Conservation (phyloP, 176 grass and related monocot genomes). For the Musa beccarii region DNA sequence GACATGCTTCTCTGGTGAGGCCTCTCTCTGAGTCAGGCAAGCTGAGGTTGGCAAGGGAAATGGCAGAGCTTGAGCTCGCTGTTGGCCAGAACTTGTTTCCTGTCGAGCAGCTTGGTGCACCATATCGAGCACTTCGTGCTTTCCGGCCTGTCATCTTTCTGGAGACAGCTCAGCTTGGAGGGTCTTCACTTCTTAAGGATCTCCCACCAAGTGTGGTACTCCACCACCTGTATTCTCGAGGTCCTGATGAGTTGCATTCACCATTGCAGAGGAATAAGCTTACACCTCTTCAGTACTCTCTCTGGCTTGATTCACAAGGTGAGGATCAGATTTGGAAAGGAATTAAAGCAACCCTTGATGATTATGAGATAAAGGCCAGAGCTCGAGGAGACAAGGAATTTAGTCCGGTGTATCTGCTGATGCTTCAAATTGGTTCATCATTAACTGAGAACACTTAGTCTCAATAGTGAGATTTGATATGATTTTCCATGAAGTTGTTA, state of each 20-base stretch:
- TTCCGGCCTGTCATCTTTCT: slow-evolving; percentile 86
- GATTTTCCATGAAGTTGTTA: background rate
- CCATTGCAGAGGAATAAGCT: slow-evolving; percentile 86
- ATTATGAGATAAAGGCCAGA: slow-evolving; percentile 64
- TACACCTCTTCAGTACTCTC: slow-evolving; percentile 60
- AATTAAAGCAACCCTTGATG: slow-evolving; percentile 79
- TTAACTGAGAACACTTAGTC: slow-evolving; percentile 30
- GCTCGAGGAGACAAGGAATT: slow-evolving; percentile 76
- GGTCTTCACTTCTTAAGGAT: slow-evolving; percentile 65
- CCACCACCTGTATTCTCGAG: slow-evolving; percentile 84
- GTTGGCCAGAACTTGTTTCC: slow-evolving; percentile 95
- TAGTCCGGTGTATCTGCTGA: slow-evolving; percentile 73
- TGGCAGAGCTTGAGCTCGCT: slow-evolving; percentile 87
- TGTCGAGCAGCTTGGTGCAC: slow-evolving; percentile 87
- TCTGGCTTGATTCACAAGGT: slow-evolving; percentile 88
- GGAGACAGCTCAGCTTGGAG: slow-evolving; percentile 74
- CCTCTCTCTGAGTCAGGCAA: slow-evolving; percentile 97
- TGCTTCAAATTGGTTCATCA: slow-evolving; percentile 70
- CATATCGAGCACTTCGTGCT: slow-evolving; percentile 71
- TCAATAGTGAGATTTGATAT: slow-evolving; percentile 1
- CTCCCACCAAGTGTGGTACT: slow-evolving; percentile 74
- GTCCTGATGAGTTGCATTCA: slow-evolving; percentile 80
- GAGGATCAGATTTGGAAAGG: slow-evolving; percentile 96
- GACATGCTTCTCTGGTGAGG: slow-evolving; percentile 83
- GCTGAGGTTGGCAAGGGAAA: slow-evolving; percentile 91